A percentile compares a stretch with the other conserved stretches of the same genome.
Evolutionary conservation across 371 early-diverging fungal species (phyloP).

Genomic region (Vavraia culicis): DNA sequence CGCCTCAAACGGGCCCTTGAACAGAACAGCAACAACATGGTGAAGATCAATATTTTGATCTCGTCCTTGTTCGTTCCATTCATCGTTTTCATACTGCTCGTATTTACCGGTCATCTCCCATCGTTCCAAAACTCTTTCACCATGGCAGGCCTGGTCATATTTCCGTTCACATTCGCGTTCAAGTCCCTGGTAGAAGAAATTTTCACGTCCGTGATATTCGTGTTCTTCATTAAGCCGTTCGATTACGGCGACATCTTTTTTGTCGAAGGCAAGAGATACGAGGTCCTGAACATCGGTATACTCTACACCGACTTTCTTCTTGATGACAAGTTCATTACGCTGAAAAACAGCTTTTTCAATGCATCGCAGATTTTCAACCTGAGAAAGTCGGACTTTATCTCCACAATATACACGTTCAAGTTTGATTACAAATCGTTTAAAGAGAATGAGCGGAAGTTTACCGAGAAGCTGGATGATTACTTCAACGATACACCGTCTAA

Average conservation of each 20-base stretch:
- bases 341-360: slow-evolving; percentile 21
- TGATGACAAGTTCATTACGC: slow-evolving; percentile 5
- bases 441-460: slow-evolving; percentile 3
- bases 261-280: slow-evolving; percentile 14
- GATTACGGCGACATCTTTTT: slow-evolving; percentile 34
- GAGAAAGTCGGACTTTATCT: slow-evolving; percentile 6
- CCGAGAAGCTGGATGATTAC: slow-evolving; percentile 5
- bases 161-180: slow-evolving; percentile 26
- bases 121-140: no score
- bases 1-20: no score
- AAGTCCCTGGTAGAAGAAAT: slow-evolving; percentile 17
- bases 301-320: slow-evolving; percentile 20
- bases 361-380: slow-evolving; percentile 28
- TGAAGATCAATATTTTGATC: no score
- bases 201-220: slow-evolving; percentile 30
- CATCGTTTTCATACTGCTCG: no score
- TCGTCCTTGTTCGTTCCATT: no score
- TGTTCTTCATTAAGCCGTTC: slow-evolving; percentile 34
- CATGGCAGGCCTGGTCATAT: background rate
- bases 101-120: no score
- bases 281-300: slow-evolving; percentile 33
- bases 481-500: background rate
- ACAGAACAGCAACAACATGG: no score
- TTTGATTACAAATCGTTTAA: slow-evolving; percentile 2
- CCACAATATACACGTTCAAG: slow-evolving; percentile 8